These are phyloP conservation scores for Angophora floribunda DNA, from an alignment of 345 rosid species.

Conservation along the genomic window DNA sequence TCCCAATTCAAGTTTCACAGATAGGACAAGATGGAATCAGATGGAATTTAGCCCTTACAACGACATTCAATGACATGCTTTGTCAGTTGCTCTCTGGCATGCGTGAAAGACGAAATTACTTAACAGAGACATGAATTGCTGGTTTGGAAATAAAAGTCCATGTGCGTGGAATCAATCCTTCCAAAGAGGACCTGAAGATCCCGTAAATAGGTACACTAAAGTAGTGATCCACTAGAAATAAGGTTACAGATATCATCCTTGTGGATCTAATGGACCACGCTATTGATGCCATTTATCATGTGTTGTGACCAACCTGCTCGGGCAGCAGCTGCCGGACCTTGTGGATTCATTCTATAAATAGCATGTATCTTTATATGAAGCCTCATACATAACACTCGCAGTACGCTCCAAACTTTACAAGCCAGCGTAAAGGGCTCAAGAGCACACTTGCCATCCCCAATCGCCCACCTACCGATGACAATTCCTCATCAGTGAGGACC, in stretches of 20 bases:
- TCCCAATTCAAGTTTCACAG: not conserved
- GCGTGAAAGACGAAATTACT: not conserved
- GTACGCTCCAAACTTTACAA: not conserved
- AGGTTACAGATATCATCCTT: not conserved
- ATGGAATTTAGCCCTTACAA: not conserved
- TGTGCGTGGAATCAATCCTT: not conserved
- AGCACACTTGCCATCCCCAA: not conserved
- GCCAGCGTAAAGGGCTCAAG: not conserved
- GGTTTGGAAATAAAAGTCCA: not conserved
- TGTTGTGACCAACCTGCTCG: not conserved
- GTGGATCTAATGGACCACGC: not conserved
- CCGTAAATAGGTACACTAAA: not conserved
- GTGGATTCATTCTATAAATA: not conserved
- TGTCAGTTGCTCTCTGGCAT: not conserved
- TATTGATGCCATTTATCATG: not conserved
- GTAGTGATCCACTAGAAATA: not conserved
- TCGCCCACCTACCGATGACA: not conserved
- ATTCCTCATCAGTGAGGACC: not conserved
- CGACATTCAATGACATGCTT: not conserved
- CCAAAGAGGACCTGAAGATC: not conserved
- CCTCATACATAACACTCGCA: not conserved
- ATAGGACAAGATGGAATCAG: not conserved
- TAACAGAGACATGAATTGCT: not conserved
- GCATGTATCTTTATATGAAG: not conserved
- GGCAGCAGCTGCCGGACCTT: not conserved